Conservation (phyloP, 768 basidiomycete genomes). For the Boletus pseudo-olivaceus region DNA sequence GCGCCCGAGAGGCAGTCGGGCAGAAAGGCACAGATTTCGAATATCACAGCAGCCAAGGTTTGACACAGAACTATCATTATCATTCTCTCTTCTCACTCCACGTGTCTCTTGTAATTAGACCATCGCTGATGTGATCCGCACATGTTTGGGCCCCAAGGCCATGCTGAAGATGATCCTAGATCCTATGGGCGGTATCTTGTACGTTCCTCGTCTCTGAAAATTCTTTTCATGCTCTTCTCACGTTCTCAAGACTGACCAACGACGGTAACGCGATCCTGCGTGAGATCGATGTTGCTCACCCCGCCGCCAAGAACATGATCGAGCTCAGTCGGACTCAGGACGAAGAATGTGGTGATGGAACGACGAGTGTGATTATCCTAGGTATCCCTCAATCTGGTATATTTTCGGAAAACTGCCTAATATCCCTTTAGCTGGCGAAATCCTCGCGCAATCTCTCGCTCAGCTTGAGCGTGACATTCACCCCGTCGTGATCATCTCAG, state of each 20-base stretch:
- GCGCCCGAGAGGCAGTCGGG: slow-evolving; percentile 93
- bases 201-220: slow-evolving; percentile 23
- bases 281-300: slow-evolving; percentile 98
- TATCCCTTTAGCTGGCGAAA: slow-evolving; percentile 73
- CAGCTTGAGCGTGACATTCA: slow-evolving; percentile 97
- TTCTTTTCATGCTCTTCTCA: background rate
- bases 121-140: slow-evolving; percentile 96
- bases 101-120: slow-evolving; percentile 48
- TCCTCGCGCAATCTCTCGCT: slow-evolving; percentile 89
- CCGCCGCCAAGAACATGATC: slow-evolving; percentile 99
- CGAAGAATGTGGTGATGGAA: slow-evolving; percentile 98
- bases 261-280: slow-evolving; percentile 99
- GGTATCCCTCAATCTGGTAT: slow-evolving; percentile 48
- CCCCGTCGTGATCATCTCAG: slow-evolving; percentile 97
- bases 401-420: background rate
- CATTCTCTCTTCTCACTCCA: background rate
- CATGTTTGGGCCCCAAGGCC: slow-evolving; percentile 94
- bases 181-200: slow-evolving; percentile 99
- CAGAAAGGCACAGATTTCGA: slow-evolving; percentile 92
- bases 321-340: slow-evolving; percentile 97
- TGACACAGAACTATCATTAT: slow-evolving; percentile 5
- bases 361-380: slow-evolving; percentile 96
- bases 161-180: slow-evolving; percentile 99
- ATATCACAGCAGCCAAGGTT: slow-evolving; percentile 96
- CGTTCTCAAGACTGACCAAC: slow-evolving; percentile 72